Conservation (phyloP, 495 filamentous ascomycete species). For the Xylaria telfairii region DNA sequence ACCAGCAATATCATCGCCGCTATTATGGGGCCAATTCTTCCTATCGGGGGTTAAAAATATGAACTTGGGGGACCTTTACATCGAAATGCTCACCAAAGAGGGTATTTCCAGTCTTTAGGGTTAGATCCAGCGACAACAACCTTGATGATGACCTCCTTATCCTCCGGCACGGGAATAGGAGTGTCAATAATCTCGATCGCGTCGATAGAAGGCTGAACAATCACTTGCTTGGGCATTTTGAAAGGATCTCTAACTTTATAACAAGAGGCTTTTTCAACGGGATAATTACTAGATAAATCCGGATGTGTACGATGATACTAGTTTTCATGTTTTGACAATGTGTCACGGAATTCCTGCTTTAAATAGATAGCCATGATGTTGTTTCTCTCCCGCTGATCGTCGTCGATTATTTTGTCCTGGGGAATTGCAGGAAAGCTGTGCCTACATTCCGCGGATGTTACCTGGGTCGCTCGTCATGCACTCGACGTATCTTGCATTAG, state of each 20-base stretch:
- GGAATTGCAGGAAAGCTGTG: not conserved
- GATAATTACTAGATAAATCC: not conserved
- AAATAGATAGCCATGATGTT: not conserved
- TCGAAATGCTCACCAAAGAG: not conserved
- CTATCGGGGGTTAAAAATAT: slow-evolving; percentile 28
- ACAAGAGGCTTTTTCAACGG: not conserved
- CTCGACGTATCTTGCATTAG: not conserved
- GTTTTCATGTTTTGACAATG: not conserved
- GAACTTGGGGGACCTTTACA: not conserved
- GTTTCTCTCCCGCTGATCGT: not conserved
- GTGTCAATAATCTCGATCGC: slow-evolving; percentile 66
- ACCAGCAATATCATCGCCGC: slow-evolving; percentile 77
- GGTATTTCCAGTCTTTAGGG: slow-evolving; percentile 78
- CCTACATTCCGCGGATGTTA: slow-evolving; percentile 4
- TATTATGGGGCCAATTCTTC: slow-evolving; percentile 48
- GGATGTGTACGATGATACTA: not conserved
- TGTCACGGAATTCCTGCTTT: not conserved
- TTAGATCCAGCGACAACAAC: slow-evolving; percentile 73
- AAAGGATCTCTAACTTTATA: not conserved
- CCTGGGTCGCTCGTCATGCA: not conserved
- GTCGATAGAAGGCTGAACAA: slow-evolving; percentile 24
- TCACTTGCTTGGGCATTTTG: slow-evolving; percentile 30
- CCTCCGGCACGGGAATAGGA: slow-evolving; percentile 63
- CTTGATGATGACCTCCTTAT: slow-evolving; percentile 73
- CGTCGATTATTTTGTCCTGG: not conserved